A percentile compares a stretch with the other conserved stretches of the same genome.
Conservation (phyloP, 805 yeast species). For the Candida insectorum region DNA sequence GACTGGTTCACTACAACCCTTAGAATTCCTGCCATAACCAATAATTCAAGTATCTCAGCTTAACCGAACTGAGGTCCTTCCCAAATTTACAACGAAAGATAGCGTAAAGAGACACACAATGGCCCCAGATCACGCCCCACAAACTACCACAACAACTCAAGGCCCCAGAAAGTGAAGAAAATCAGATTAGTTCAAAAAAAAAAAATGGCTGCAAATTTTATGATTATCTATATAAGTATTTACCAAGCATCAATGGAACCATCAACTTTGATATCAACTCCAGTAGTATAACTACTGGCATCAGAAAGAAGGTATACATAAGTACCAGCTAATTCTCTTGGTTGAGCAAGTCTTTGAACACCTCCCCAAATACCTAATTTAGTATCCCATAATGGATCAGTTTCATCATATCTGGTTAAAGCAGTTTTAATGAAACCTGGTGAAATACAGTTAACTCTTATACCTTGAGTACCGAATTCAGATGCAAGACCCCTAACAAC, state of each 20-base stretch:
- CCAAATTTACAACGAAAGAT: too few relatives aligned
- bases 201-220: too few relatives aligned
- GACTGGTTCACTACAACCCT: too few relatives aligned
- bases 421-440: constrained; percentile 42
- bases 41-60: too few relatives aligned
- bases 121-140: too few relatives aligned
- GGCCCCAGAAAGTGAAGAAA: too few relatives aligned
- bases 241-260: constrained; percentile 46
- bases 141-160: too few relatives aligned
- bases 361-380: constrained; percentile 10
- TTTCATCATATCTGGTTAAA: constrained; percentile 29
- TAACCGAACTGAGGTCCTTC: too few relatives aligned
- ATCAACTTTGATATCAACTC: constrained; percentile 66
- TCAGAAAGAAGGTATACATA: constrained; percentile 70
- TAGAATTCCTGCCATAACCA: too few relatives aligned
- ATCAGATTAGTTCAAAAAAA: too few relatives aligned
- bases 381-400: constrained; percentile 17
- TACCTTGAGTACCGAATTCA: constrained; percentile 49
- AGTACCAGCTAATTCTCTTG: constrained; percentile 71
- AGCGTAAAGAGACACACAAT: too few relatives aligned
- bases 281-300: constrained; percentile 72
- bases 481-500: constrained; percentile 40
- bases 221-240: too few relatives aligned
- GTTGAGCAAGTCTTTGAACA: constrained; percentile 42
- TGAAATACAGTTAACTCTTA: constrained; percentile 37